phyloP scores from a whole-genome alignment of 179 eudicot species.

The Camellia oleifera region DNA sequence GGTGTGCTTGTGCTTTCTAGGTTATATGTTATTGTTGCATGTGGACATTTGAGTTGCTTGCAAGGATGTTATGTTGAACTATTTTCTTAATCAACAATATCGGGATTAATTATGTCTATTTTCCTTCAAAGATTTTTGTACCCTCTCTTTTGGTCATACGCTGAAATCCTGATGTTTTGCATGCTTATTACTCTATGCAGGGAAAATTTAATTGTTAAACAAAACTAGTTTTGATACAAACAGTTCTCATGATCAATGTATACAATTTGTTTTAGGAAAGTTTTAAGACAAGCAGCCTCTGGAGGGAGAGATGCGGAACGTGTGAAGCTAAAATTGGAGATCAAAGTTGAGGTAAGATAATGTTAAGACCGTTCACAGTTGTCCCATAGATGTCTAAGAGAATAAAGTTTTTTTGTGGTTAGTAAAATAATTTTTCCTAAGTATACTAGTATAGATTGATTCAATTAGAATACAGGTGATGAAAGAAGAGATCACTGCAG shows the following conservation, averaged over 20 bases:
- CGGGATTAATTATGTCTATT: no score
- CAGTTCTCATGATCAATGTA: neutral
- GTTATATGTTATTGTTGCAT: neutral
- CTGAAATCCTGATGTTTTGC: neutral
- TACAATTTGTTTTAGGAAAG: conserved; percentile 55
- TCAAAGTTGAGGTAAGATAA: conserved; percentile 69
- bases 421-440: neutral
- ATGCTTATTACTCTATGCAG: neutral
- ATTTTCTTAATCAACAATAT: neutral
- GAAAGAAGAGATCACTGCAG: neutral
- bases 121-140: no score
- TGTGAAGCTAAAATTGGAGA: conserved; percentile 78
- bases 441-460: neutral
- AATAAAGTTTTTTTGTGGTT: neutral
- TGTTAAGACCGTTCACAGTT: neutral
- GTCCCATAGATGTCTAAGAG: neutral
- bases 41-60: neutral
- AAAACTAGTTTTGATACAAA: neutral
- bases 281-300: conserved; percentile 82
- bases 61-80: neutral
- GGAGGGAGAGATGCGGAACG: conserved; percentile 95
- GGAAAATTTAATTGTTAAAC: neutral
- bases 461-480: neutral
- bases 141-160: neutral
- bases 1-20: neutral